phyloP scores from a whole-genome alignment of 805 yeast genomes.

The Zygosaccharomyces bailii region DNA sequence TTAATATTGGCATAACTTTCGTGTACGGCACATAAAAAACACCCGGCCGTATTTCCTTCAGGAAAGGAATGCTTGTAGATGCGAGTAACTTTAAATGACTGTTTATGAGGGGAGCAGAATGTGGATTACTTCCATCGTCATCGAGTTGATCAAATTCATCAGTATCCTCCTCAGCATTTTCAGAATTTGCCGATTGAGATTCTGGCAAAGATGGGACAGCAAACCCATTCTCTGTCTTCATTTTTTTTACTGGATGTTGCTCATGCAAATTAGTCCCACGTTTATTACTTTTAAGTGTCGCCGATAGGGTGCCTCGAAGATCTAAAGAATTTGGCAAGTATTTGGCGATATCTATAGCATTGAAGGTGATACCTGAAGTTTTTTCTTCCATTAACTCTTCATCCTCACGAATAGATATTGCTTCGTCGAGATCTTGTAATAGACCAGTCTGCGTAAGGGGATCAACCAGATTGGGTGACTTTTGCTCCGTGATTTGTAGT shows the following conservation, averaged over 20 bases:
- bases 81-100: constrained; percentile 70
- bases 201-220: constrained; percentile 32
- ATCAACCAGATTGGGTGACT: constrained; percentile 42
- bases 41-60: constrained; percentile 55
- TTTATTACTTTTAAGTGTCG: constrained; percentile 40
- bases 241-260: constrained; percentile 33
- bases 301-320: constrained; percentile 44
- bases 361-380: constrained; percentile 36
- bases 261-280: constrained; percentile 31
- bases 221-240: constrained; percentile 43
- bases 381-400: constrained; percentile 34
- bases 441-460: constrained; percentile 48
- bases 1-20: constrained; percentile 44
- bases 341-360: constrained; percentile 43
- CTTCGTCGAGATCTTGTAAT: constrained; percentile 47
- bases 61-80: constrained; percentile 49
- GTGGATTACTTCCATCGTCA: constrained; percentile 35
- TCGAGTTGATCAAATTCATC: constrained; percentile 36
- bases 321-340: constrained; percentile 42
- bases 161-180: constrained; percentile 26
- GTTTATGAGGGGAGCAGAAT: constrained; percentile 40
- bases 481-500: constrained; percentile 55
- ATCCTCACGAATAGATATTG: constrained; percentile 28
- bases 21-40: constrained; percentile 61
- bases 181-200: constrained; percentile 28